These are phyloP conservation scores for Funneliformis caledonium DNA, from an alignment of 371 early-diverging fungal genomes.

Conservation along the genomic window DNA sequence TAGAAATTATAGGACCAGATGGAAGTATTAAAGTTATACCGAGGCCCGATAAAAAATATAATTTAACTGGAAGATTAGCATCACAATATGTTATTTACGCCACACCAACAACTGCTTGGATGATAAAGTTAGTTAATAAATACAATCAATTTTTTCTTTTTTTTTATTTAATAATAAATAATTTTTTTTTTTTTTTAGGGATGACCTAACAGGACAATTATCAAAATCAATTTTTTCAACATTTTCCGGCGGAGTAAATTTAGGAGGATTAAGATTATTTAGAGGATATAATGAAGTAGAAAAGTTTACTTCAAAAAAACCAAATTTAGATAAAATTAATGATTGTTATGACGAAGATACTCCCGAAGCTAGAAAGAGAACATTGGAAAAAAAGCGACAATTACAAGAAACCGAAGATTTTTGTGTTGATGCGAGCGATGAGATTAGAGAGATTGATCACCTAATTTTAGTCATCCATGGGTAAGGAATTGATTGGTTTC, in stretches of 20 bases:
- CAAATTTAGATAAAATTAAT: constrained; percentile 42
- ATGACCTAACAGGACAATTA: constrained; percentile 64
- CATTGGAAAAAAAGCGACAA: constrained; percentile 45
- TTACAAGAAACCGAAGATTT: constrained; percentile 60
- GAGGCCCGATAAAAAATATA: constrained; percentile 61
- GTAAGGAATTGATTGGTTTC: constrained; percentile 43
- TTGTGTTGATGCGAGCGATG: constrained; percentile 59
- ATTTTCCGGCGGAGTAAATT: constrained; percentile 62
- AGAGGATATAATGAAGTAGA: constrained; percentile 81
- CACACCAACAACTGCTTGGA: constrained; percentile 63
- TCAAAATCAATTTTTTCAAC: constrained; percentile 74
- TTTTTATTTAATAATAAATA: neutral
- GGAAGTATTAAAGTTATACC: constrained; percentile 41
- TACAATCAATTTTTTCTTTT: neutral
- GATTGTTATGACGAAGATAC: constrained; percentile 48
- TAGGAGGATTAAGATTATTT: constrained; percentile 71
- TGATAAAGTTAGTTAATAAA: constrained; percentile 57
- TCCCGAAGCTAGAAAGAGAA: constrained; percentile 34
- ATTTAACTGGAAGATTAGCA: constrained; percentile 75
- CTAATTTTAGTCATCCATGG: constrained; percentile 84
- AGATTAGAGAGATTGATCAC: constrained; percentile 70
- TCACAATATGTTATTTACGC: constrained; percentile 75
- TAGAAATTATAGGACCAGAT: constrained; percentile 41
- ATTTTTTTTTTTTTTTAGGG: constrained; percentile 43
- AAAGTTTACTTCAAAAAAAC: constrained; percentile 49